Evolutionary conservation across 306 rosid species (phyloP), one percentile per base, ranked within the genome.

Genomic region (Gleditsia sinensis): DNA sequence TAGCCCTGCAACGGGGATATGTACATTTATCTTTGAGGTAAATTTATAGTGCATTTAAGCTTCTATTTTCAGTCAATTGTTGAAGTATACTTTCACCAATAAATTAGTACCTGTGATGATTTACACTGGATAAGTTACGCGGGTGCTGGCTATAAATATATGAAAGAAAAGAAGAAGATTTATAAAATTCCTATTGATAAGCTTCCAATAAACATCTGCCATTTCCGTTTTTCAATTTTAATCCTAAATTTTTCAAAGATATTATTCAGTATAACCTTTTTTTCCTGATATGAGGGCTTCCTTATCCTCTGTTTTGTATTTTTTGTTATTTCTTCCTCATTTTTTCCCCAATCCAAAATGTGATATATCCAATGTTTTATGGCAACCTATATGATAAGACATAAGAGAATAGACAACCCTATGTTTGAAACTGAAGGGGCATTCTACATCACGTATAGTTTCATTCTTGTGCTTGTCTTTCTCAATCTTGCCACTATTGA

Each of bases 1-100:
- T 77, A 76, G 87, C 67, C 96, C 91, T 67, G 92, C 77, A 24
- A 80, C 89, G 43, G 97, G 87, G 78, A 59, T 92, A 68, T 84
- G 93, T 53, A 54, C 87, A 43, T 75, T 83, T 66, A 39, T 67
- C 76, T 82, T 88, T 66, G 91, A 89, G 93, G 97, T 88, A 71
- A 83, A 74, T 62, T 55, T 55, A 59, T 74, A 48, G 33, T 53
- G 53, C 25, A 11, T 56, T 37, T 53, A 25, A 39, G 28, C 54
- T 20, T 16, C 19, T 40, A 61, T 82, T 67, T 34, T 67, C 49
- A 42, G 19, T 60, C 73, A 67, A 17, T 59, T 43, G 43, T 66
- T 58, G 61, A 55, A 37, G 9, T 6, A 43, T 78, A 28, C 17
- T 27, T 30, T 20, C 46, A 53, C 7, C 12, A 75, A 24, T 64